A percentile compares a stretch with the other conserved stretches of the same genome.
phyloP scores from a whole-genome alignment of 2,329 filamentous ascomycete genomes.

The Claviceps pusilla region DNA sequence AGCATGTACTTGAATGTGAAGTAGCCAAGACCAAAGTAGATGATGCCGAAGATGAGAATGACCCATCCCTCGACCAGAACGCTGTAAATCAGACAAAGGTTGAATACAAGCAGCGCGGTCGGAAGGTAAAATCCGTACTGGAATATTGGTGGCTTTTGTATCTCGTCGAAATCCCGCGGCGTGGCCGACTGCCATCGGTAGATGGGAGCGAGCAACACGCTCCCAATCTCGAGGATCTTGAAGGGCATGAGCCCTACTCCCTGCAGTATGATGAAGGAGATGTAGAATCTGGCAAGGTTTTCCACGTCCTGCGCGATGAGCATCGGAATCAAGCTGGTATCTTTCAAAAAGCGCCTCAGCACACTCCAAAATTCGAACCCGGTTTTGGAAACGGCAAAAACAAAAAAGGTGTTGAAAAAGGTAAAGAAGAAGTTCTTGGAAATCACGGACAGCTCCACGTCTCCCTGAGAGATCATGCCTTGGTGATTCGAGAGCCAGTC shows the following conservation, averaged over 20 bases:
- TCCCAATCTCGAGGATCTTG: slow-evolving; percentile 77
- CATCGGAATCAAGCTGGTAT: slow-evolving; percentile 63
- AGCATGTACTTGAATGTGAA: slow-evolving; percentile 96
- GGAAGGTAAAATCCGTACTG: slow-evolving; percentile 94
- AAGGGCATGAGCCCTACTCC: slow-evolving; percentile 89
- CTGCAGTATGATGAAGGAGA: slow-evolving; percentile 86
- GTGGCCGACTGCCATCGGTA: slow-evolving; percentile 66
- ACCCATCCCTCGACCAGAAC: slow-evolving; percentile 66
- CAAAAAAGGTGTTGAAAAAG: slow-evolving; percentile 96
- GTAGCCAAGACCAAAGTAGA: slow-evolving; percentile 72
- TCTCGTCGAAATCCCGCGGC: slow-evolving; percentile 72
- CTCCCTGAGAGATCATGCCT: slow-evolving; percentile 87
- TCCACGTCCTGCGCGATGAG: slow-evolving; percentile 64
- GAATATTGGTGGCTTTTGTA: slow-evolving; percentile 71
- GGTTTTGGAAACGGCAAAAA: slow-evolving; percentile 80
- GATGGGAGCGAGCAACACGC: slow-evolving; percentile 70
- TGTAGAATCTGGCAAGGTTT: slow-evolving; percentile 67
- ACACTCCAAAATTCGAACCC: slow-evolving; percentile 60
- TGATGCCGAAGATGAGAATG: slow-evolving; percentile 65
- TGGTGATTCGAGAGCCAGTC: slow-evolving; percentile 83
- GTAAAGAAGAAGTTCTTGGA: slow-evolving; percentile 99
- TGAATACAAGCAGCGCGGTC: slow-evolving; percentile 81
- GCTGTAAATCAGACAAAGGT: slow-evolving; percentile 90
- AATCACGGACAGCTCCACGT: slow-evolving; percentile 85
- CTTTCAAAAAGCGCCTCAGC: slow-evolving; percentile 58